Conservation (phyloP, 192 early-diverging fungal species). For the Coemansia sp. region DNA sequence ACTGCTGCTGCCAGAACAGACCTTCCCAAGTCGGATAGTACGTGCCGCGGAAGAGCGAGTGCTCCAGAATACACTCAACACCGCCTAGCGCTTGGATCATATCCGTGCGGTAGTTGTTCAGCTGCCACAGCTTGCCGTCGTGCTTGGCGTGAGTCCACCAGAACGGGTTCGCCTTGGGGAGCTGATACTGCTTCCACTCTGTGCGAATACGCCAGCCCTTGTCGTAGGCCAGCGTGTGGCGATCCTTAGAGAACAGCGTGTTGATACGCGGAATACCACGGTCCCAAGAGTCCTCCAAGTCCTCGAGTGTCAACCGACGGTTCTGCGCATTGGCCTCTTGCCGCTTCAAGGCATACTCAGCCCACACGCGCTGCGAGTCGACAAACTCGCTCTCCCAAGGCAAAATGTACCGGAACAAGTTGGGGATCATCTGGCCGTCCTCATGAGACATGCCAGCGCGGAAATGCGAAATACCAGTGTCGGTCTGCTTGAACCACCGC, state of each 20-base stretch:
- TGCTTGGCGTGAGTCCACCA: constrained; percentile 87
- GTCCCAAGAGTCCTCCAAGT: constrained; percentile 99
- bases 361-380: constrained; percentile 99
- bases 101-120: constrained; percentile 98
- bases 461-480: constrained; percentile 97
- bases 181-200: constrained; percentile 97
- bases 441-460: constrained; percentile 97
- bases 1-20: constrained; percentile 93
- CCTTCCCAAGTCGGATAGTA: constrained; percentile 99
- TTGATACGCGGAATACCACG: constrained; percentile 98
- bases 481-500: constrained; percentile 96
- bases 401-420: constrained; percentile 95
- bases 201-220: constrained; percentile 98
- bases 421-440: constrained; percentile 96
- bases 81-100: constrained; percentile 99
- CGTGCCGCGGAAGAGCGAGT: constrained; percentile 98
- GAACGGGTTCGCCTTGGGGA: constrained; percentile 95
- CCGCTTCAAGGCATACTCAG: constrained; percentile 96
- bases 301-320: constrained; percentile 96
- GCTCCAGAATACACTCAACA: constrained; percentile 98
- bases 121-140: constrained; percentile 91
- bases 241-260: constrained; percentile 97
- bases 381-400: constrained; percentile 99
- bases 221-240: constrained; percentile 99
- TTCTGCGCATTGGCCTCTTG: constrained; percentile 97